These are phyloP conservation scores for Dendrothele bispora DNA, from an alignment of 768 basidiomycete genomes.

Conservation along the genomic window DNA sequence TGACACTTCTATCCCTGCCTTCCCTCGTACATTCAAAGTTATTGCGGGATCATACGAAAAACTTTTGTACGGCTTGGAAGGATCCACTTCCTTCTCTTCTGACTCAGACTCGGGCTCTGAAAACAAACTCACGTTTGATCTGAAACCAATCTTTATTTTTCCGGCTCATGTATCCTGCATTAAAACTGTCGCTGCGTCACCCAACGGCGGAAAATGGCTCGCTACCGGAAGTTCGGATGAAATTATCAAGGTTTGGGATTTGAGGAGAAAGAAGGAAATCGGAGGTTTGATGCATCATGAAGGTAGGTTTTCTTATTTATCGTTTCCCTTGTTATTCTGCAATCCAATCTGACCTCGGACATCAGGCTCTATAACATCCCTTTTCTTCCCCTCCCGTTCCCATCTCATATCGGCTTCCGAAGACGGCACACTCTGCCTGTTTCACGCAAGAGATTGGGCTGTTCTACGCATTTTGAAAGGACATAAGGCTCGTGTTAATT, in stretches of 20 bases:
- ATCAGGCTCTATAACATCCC: slow-evolving; percentile 87
- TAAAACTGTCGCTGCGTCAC: slow-evolving; percentile 86
- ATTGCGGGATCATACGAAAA: slow-evolving; percentile 97
- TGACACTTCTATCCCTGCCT: slow-evolving; percentile 9
- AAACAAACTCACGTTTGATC: slow-evolving; percentile 31
- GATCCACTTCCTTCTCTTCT: slow-evolving; percentile 40
- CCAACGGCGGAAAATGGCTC: slow-evolving; percentile 91
- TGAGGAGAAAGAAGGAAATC: slow-evolving; percentile 87
- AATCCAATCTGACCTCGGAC: neutral
- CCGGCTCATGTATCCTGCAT: slow-evolving; percentile 95
- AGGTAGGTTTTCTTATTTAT: slow-evolving; percentile 47
- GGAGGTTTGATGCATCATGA: slow-evolving; percentile 94
- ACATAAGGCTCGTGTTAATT: slow-evolving; percentile 91
- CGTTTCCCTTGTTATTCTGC: neutral
- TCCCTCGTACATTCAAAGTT: slow-evolving; percentile 75
- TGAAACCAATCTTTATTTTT: slow-evolving; percentile 92
- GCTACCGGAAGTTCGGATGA: slow-evolving; percentile 97
- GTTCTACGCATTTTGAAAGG: slow-evolving; percentile 87
- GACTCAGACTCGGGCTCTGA: slow-evolving; percentile 30
- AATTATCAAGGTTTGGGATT: slow-evolving; percentile 95
- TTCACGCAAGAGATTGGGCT: slow-evolving; percentile 92
- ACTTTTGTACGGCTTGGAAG: slow-evolving; percentile 87
- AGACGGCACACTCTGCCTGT: slow-evolving; percentile 88
- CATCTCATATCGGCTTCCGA: slow-evolving; percentile 91
- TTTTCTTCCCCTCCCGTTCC: slow-evolving; percentile 84